Conservation (phyloP, 495 filamentous ascomycete genomes). For the Penicillium dipodomyicola region DNA sequence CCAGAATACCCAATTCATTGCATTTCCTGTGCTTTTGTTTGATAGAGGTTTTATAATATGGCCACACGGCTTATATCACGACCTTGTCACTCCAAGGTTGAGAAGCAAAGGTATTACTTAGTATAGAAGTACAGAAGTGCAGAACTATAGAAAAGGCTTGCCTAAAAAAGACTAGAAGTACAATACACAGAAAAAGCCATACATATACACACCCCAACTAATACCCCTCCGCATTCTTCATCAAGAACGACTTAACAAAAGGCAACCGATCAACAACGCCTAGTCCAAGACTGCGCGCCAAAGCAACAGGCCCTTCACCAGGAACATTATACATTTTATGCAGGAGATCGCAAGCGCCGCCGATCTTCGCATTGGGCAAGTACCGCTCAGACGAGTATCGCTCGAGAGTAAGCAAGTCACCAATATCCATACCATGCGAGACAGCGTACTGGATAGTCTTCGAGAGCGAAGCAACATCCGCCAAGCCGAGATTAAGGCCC, state of each 20-base stretch:
- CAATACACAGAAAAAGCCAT: conserved; percentile 13
- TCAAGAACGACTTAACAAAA: conserved; percentile 78
- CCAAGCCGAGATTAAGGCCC: conserved; percentile 90
- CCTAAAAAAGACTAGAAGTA: conserved; percentile 19
- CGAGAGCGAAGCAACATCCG: conserved; percentile 75
- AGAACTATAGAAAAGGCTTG: neutral
- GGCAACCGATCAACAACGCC: conserved; percentile 72
- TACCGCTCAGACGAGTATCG: conserved; percentile 76
- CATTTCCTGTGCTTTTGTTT: conserved; percentile 2
- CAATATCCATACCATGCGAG: conserved; percentile 80
- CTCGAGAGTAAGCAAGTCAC: conserved; percentile 69
- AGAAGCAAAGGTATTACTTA: neutral
- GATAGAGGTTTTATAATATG: conserved; percentile 2
- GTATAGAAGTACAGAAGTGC: neutral
- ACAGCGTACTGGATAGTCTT: conserved; percentile 74
- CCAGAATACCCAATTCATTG: conserved; percentile 22
- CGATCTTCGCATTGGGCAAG: conserved; percentile 75
- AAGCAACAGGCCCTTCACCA: conserved; percentile 70
- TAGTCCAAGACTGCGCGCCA: conserved; percentile 72
- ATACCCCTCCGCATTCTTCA: conserved; percentile 79
- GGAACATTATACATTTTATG: conserved; percentile 83
- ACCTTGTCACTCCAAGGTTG: neutral
- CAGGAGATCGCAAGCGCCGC: conserved; percentile 88
- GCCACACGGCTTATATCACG: neutral
- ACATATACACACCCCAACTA: conserved; percentile 15